These are phyloP conservation scores for Imleria badia DNA, from an alignment of 768 basidiomycete species.

Conservation along the genomic window DNA sequence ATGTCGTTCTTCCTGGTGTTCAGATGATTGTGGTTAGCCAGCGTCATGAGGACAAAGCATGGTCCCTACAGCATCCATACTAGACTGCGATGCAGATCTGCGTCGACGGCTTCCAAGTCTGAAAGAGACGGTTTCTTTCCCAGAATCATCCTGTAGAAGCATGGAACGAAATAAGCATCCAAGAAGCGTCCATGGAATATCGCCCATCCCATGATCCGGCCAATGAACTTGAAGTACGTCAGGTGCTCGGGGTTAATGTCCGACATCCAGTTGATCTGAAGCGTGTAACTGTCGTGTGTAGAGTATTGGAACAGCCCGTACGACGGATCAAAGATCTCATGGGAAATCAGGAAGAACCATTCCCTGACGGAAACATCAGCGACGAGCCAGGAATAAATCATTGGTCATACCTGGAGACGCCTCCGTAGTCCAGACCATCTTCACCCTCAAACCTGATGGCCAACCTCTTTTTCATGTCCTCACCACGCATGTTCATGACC, in stretches of 20 bases:
- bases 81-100: constrained; percentile 66
- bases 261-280: constrained; percentile 77
- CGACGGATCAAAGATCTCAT: constrained; percentile 80
- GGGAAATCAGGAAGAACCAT: constrained; percentile 85
- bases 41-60: background rate
- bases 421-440: constrained; percentile 78
- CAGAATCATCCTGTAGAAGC: constrained; percentile 79
- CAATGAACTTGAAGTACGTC: constrained; percentile 82
- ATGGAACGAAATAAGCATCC: constrained; percentile 77
- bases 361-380: constrained; percentile 46
- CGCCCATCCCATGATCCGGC: constrained; percentile 68
- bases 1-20: constrained; percentile 67
- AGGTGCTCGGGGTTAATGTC: constrained; percentile 75
- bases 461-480: constrained; percentile 66
- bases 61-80: constrained; percentile 70
- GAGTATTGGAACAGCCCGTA: constrained; percentile 85
- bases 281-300: constrained; percentile 74
- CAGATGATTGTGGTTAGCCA: background rate
- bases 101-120: constrained; percentile 71
- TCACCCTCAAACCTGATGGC: constrained; percentile 79
- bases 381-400: background rate
- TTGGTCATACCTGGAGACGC: constrained; percentile 59
- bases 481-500: constrained; percentile 76
- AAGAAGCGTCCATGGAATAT: constrained; percentile 78
- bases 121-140: constrained; percentile 56